phyloP scores from a whole-genome alignment of 139 green algal species.

The Zygnema cylindricum region DNA sequence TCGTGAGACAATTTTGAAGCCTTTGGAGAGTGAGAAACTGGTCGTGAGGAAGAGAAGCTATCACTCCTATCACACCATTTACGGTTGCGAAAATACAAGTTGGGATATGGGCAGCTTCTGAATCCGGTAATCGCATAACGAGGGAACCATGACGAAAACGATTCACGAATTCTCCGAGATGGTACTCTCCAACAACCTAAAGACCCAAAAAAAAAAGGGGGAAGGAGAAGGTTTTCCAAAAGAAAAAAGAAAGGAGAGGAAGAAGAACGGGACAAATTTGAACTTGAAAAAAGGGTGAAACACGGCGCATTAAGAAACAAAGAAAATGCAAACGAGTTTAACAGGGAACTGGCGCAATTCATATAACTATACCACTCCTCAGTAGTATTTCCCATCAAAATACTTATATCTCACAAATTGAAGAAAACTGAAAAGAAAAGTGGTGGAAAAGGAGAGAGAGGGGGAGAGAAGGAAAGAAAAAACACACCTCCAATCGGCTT shows the following conservation, averaged over 20 bases:
- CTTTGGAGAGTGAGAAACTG: conserved; percentile 75
- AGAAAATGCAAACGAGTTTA: too few relatives aligned
- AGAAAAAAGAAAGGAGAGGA: too few relatives aligned
- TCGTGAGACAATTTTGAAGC: conserved; percentile 74
- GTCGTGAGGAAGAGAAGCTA: conserved; percentile 78
- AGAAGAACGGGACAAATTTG: too few relatives aligned
- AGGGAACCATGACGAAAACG: conserved; percentile 84
- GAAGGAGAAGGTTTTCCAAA: too few relatives aligned
- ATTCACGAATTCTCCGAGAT: conserved; percentile 95
- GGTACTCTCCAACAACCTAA: conserved; percentile 80
- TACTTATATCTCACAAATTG: neutral
- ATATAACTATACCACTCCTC: too few relatives aligned
- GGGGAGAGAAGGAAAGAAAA: neutral
- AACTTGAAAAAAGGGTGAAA: too few relatives aligned
- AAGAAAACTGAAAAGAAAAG: too few relatives aligned
- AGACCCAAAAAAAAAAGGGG: neutral
- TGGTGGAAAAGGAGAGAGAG: neutral
- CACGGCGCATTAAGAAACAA: too few relatives aligned
- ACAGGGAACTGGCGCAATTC: too few relatives aligned
- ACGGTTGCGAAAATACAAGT: conserved; percentile 90
- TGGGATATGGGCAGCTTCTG: conserved; percentile 68
- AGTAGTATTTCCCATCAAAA: too few relatives aligned
- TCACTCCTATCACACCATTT: conserved; percentile 87
- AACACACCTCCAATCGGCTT: conserved; percentile 72
- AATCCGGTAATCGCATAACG: conserved; percentile 94